Evolutionary conservation across 768 basidiomycete species (phyloP).

Genomic region (Pisolithus albus): DNA sequence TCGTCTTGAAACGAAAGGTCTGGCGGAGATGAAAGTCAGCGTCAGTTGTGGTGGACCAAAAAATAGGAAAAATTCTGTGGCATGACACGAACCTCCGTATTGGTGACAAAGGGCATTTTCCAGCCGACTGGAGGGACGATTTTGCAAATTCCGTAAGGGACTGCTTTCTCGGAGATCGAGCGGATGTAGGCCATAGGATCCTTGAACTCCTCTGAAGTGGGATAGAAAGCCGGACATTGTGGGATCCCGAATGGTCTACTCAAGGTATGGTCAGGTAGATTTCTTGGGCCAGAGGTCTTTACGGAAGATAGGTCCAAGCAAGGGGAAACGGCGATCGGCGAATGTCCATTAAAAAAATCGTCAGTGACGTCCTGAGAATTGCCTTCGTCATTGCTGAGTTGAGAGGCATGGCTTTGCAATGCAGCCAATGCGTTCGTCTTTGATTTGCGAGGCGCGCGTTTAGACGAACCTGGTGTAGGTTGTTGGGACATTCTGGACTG

Average conservation of each 20-base stretch:
- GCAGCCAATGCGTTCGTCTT: constrained; percentile 84
- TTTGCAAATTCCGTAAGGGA: constrained; percentile 88
- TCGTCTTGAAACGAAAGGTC: constrained; percentile 94
- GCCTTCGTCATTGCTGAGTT: constrained; percentile 45
- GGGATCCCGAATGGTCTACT: constrained; percentile 78
- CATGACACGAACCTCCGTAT: constrained; percentile 70
- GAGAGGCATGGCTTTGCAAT: constrained; percentile 58
- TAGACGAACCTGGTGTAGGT: constrained; percentile 38
- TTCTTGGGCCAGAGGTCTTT: constrained; percentile 55
- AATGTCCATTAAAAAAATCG: constrained; percentile 41
- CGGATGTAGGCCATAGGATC: constrained; percentile 93
- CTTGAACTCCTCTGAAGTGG: constrained; percentile 84
- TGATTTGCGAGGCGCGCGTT: constrained; percentile 81
- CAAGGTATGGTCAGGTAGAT: constrained; percentile 30
- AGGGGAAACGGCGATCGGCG: constrained; percentile 57
- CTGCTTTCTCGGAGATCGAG: constrained; percentile 65
- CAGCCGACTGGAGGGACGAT: constrained; percentile 89
- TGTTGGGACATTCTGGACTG: constrained; percentile 30
- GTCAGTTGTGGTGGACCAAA: constrained; percentile 13
- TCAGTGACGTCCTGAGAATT: constrained; percentile 35
- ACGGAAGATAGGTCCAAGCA: constrained; percentile 63
- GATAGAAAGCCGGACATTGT: constrained; percentile 87
- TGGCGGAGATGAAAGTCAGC: constrained; percentile 20
- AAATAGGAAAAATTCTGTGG: constrained; percentile 21
- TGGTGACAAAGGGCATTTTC: constrained; percentile 94